Conservation (phyloP, 495 filamentous ascomycete genomes). For the Delitschia confertaspora region DNA sequence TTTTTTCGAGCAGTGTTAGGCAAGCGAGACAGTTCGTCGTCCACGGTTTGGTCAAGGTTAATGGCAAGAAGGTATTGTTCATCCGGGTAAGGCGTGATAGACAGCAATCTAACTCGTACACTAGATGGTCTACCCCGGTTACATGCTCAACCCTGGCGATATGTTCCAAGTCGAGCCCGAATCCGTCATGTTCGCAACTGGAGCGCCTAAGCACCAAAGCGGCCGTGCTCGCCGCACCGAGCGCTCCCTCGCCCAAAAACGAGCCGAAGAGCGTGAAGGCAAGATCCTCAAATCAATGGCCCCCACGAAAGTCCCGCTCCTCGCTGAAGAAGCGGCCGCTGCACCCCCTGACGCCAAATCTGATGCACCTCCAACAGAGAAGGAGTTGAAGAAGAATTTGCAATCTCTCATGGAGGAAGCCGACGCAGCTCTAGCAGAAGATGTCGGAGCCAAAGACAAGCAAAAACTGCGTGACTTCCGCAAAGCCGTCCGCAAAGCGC, state of each 20-base stretch:
- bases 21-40: constrained; percentile 92
- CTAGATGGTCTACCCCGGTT: constrained; percentile 86
- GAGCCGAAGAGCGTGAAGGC: constrained; percentile 11
- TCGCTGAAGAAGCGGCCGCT: constrained; percentile 26
- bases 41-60: constrained; percentile 88
- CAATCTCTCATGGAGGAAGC: constrained; percentile 17
- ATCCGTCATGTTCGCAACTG: constrained; percentile 78
- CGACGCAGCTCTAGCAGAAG: constrained; percentile 30
- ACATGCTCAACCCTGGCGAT: constrained; percentile 93
- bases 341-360: constrained; percentile 28
- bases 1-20: constrained; percentile 90
- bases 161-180: constrained; percentile 93
- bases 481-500: constrained; percentile 40
- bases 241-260: constrained; percentile 5
- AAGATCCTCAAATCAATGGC: constrained; percentile 24
- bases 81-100: no score
- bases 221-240: constrained; percentile 30
- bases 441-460: constrained; percentile 22
- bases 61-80: constrained; percentile 73
- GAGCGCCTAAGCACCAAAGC: constrained; percentile 52
- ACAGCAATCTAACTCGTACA: neutral
- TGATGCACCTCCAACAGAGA: constrained; percentile 27
- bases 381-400: constrained; percentile 21
- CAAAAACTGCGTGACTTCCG: constrained; percentile 21
- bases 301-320: no score